Conservation (phyloP, 176 grass and related monocot genomes). For the Carex cristatella region DNA sequence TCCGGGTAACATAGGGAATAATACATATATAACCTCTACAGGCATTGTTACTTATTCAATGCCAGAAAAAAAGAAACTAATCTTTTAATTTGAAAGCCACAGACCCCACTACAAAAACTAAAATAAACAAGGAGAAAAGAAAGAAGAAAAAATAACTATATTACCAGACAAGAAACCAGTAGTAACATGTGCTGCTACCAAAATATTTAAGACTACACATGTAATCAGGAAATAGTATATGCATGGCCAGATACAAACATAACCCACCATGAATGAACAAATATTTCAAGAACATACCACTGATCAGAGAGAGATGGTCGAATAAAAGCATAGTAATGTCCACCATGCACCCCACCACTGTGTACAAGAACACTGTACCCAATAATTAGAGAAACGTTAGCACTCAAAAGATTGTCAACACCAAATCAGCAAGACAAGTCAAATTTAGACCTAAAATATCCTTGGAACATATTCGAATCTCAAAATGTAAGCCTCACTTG, state of each 20-base stretch:
- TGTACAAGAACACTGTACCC: conserved; percentile 84
- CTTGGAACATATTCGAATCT: background rate
- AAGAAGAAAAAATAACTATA: background rate
- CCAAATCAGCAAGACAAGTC: background rate
- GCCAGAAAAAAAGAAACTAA: background rate
- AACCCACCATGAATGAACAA: background rate
- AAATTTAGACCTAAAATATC: background rate
- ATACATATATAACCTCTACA: background rate
- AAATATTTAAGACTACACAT: background rate
- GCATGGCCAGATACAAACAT: background rate
- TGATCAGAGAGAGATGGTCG: conserved; percentile 67
- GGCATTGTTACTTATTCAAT: background rate
- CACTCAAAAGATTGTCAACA: conserved; percentile 4
- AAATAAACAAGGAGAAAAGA: background rate
- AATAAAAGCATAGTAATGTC: conserved; percentile 94
- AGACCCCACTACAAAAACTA: background rate
- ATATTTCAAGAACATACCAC: conserved; percentile 46
- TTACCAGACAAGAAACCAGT: background rate
- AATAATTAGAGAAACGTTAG: conserved; percentile 33
- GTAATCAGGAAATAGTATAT: background rate
- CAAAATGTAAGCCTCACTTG: background rate
- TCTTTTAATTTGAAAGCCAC: background rate
- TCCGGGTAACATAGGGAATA: background rate
- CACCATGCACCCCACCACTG: conserved; percentile 90
- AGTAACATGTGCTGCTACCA: background rate